These are phyloP conservation scores for Petunia hybrid DNA, from an alignment of 305 asterid genomes.

Conservation along the genomic window DNA sequence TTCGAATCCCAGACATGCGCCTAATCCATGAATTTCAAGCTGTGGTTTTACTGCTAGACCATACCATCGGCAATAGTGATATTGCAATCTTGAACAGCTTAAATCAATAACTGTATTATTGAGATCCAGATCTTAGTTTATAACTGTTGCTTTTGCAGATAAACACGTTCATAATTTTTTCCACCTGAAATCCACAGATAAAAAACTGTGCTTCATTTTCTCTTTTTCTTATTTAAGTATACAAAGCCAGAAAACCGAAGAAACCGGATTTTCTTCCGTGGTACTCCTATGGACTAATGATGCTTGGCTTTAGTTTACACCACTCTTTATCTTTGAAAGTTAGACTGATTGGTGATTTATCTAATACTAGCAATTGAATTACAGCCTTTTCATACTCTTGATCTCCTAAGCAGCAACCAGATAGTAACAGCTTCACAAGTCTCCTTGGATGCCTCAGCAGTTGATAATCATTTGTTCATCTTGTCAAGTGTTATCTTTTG, in stretches of 20 bases:
- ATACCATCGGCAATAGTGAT: background rate
- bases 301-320: background rate
- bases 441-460: background rate
- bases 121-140: background rate
- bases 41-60: background rate
- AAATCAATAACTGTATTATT: background rate
- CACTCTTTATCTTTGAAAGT: background rate
- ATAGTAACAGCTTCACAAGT: background rate
- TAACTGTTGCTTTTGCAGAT: background rate
- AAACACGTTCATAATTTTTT: constrained; percentile 2
- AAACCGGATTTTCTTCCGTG: background rate
- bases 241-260: background rate
- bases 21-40: background rate
- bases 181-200: background rate
- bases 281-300: background rate
- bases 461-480: background rate
- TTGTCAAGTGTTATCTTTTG: background rate
- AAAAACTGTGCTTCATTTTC: background rate
- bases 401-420: background rate
- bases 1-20: background rate
- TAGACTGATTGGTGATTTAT: background rate
- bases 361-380: background rate
- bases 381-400: background rate
- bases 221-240: background rate
- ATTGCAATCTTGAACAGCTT: background rate